Base-by-base conservation (phyloP, 1,139 yeast species). In the Schwanniomyces etchellsii region DNA sequence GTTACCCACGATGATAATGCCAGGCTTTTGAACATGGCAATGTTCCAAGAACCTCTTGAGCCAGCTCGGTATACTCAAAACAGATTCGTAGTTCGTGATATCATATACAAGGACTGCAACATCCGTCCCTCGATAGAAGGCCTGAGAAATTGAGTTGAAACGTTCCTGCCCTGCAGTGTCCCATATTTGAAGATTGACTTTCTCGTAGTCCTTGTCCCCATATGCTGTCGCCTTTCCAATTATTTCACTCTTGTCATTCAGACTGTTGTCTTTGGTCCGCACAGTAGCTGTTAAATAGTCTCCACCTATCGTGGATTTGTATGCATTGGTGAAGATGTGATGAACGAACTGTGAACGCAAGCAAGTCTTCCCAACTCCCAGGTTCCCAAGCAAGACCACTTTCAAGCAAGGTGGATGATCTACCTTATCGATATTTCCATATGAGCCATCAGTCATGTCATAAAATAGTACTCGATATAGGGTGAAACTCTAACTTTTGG, bases 101-200 rank as follows among this genome's bases (percentile, higher is more conserved):
- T 76, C 82, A 47, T 73, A 76, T 16, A 74, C 74, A 22, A 76
- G 47, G 3, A 76, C 62, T 12, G 72, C 78, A 9, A 75, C 73
- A 43, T 76, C 81, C 0, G 81, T 65, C 5, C 82, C 82, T 23
- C 82, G 50, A 46, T 74, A 76, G 43, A 75, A 76, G 3, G 81
- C 75, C 43, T 68, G 71, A 4, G 76, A 67, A 22, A 76, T 68
- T 25, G 79, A 70, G 43, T 74, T 74, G 56, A 75, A 76, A 31
- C 82, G 52, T 45, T 76, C 82, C 47, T 76, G 82, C 3, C 82
- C 82, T 0, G 82, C 82, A 4, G 82, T 76, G 43, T 76, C 82
- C 82, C 82, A 76, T 3, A 76, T 64, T 46, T 76, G 81, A 24
- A 76, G 52, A 34, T 62, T 58, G 14, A 70, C 69, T 24, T 38